These are phyloP conservation scores for Penicillium sclerotiorum DNA, from an alignment of 2,329 filamentous ascomycete genomes.

Conservation along the genomic window DNA sequence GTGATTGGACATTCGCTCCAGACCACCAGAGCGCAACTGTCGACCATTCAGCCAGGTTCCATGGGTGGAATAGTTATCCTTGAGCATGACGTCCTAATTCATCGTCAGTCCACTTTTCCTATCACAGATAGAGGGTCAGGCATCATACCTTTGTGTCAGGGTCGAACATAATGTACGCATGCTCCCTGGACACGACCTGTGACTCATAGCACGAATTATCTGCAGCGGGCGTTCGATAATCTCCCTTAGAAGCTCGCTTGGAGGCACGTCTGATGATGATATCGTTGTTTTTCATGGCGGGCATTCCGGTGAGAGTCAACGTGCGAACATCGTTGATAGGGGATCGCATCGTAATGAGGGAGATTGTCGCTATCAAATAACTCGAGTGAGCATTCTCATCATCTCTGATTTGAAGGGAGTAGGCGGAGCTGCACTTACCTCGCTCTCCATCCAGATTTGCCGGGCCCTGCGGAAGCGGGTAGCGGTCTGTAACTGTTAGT, in stretches of 20 bases:
- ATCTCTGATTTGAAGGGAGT: no score
- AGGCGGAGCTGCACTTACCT: no score
- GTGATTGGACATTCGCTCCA: constrained; percentile 41
- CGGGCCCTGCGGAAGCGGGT: no score
- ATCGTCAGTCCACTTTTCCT: no score
- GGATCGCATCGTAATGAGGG: no score
- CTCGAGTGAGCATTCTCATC: no score
- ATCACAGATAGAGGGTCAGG: neutral
- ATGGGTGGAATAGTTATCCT: constrained; percentile 63
- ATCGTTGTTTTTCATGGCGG: constrained; percentile 29
- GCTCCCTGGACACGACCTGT: constrained; percentile 50
- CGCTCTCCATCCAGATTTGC: no score
- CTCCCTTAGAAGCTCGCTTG: constrained; percentile 39
- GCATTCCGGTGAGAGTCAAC: constrained; percentile 36
- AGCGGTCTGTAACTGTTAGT: no score
- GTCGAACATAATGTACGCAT: constrained; percentile 42
- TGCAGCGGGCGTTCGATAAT: constrained; percentile 36
- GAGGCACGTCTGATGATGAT: constrained; percentile 47
- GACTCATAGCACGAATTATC: constrained; percentile 51
- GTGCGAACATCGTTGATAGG: no score
- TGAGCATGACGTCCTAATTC: constrained; percentile 51
- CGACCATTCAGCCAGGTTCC: constrained; percentile 60
- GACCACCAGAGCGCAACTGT: constrained; percentile 42
- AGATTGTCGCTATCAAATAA: no score
- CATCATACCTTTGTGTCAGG: constrained; percentile 31